Evolutionary conservation across 2,329 filamentous ascomycete species (phyloP), one percentile per base, ranked within the genome.

Genomic region (Daldinia eschscholtzii): DNA sequence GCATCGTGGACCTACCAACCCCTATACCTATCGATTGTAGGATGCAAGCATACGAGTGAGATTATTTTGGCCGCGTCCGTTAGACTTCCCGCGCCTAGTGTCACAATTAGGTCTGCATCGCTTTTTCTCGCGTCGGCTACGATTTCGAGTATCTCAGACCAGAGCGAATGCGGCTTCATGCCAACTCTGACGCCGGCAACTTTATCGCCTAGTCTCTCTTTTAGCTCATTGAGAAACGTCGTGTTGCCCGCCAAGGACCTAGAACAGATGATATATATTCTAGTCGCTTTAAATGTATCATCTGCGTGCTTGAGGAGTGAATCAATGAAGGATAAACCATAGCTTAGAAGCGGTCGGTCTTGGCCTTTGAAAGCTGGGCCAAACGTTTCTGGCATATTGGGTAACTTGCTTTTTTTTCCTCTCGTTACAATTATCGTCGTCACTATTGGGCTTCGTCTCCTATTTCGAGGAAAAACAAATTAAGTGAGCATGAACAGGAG

Each of bases 1-100:
- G 59, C 59, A 61, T 20, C 18, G 3, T 33, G 2, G 13, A 52
- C 44, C 56, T 15, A 23, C 10, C 10, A 23, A 23, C 30, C 61
- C n/a, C 23, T 13, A n/a, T 33, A 39, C 42, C 20, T 2, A 28
- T 13, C 28, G 15, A 33, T 13, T 30, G n/a, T 35, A 10, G 41
- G 46, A 33, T 42, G 4, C 35, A 39, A 13, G 42, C 71, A 20
- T 74, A 74, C 72, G 23, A 86, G 77, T 3, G 82, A 78, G 28
- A 85, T 78, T 1, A 88, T 78, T 74, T 89, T 89, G 0, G 86
- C 86, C 0, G 80, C 85, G 73, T 89, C 86, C 0, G 85, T 88
- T n/a, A 88, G 73, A 53, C 83, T 86, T 0, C 87, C 86, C 0
- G 81, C 86, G 3, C 87, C 86, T 1, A 89, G 74, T 0, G 86